Evolutionary conservation across 2,329 filamentous ascomycete species (phyloP).

Genomic region (Pseudogymnoascus sp.): DNA sequence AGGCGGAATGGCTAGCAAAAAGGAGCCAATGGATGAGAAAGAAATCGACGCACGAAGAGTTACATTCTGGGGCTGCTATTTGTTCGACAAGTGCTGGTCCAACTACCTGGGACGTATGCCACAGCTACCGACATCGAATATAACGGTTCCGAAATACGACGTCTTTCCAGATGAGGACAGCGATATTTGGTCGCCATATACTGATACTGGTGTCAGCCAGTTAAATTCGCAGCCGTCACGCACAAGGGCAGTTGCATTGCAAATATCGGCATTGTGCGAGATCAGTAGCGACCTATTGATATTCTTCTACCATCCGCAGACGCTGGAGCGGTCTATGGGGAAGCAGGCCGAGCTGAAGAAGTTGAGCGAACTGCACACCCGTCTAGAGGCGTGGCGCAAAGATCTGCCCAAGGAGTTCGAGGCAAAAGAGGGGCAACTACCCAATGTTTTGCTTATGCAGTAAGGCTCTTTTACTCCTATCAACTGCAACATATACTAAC

Average conservation of each 20-base stretch:
- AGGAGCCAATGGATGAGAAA: conserved; percentile 57
- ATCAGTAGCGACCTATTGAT: conserved; percentile 86
- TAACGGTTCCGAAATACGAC: conserved; percentile 81
- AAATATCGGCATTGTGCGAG: conserved; percentile 77
- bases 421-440: conserved; percentile 78
- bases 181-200: conserved; percentile 80
- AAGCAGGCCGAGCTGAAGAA: conserved; percentile 85
- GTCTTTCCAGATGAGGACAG: conserved; percentile 85
- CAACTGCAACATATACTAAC: background rate
- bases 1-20: conserved; percentile 53
- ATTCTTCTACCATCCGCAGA: conserved; percentile 81
- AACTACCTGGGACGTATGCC: conserved; percentile 91
- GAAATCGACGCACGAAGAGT: conserved; percentile 84
- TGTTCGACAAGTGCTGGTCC: conserved; percentile 99
- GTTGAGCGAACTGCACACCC: conserved; percentile 81
- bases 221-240: conserved; percentile 70
- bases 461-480: conserved; percentile 5
- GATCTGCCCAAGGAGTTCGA: conserved; percentile 80
- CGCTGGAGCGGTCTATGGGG: conserved; percentile 54
- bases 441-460: conserved; percentile 65
- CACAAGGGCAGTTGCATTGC: conserved; percentile 72
- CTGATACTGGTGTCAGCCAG: conserved; percentile 69
- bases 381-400: conserved; percentile 82
- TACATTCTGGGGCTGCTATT: conserved; percentile 95
- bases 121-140: conserved; percentile 70